Evolutionary conservation across 441 rosid species (phyloP), one percentile per base, ranked within the genome.

Genomic region (Manihot esculenta): DNA sequence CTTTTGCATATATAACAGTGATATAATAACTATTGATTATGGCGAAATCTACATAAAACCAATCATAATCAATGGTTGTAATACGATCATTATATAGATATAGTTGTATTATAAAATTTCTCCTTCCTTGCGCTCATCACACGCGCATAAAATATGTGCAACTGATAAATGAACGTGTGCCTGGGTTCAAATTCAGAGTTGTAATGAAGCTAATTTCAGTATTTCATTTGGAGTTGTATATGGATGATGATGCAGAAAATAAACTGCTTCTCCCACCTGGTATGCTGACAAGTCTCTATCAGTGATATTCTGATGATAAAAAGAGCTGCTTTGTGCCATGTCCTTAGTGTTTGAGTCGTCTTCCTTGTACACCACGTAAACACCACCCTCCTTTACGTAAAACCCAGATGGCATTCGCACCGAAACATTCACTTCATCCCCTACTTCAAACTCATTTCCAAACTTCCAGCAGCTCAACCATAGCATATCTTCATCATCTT

Each of bases 171-270:
- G 8, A n/a, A n/a, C 20, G 15, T 11, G 2, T 44, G 14, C 15
- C 1, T 42, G 1, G 0, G 15, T 11, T 44, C 15, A 44, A 51
- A 5, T 51, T 20, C 56, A 51, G 24, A 20, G 56, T 3, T 23
- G 18, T 11, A 55, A 55, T 23, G 59, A 55, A 24, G 62, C 62
- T 24, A 27, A n/a, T 30, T 69, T 67, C 45, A 73, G 41, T 41
- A 67, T 60, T 59, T 50, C 77, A 30, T 51, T 38, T 35, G 77
- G 77, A 47, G 66, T 62, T 50, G 77, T 73, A 38, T 48, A 73
- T 38, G 77, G 77, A 60, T 73, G 77, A 73, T 73, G 77, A 30
- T 73, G 77, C 10, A 73, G 66, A 44, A 73, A 73, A 68, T 73
- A 73, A 59, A 58, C 68, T 1, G n/a, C 3, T 15, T 61, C 17